A percentile compares a stretch with the other conserved stretches of the same genome.
Conservation (phyloP, 2,329 filamentous ascomycete species). For the Diaporthe vexans region DNA sequence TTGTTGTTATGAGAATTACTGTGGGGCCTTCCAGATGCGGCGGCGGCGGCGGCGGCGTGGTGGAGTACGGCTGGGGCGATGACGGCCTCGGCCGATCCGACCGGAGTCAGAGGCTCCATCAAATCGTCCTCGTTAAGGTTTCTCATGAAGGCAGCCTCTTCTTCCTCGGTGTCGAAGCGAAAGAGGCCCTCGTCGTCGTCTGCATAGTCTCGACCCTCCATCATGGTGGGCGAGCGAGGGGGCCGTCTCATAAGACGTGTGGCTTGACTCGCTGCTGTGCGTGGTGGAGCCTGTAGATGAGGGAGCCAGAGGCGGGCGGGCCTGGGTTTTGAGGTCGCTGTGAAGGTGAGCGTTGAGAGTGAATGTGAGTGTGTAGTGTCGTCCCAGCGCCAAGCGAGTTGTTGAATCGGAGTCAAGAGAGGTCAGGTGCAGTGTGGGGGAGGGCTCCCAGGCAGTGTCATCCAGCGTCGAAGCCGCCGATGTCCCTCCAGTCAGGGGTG, state of each 20-base stretch:
- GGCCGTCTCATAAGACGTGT: conserved; percentile 28
- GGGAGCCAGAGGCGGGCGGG: not conserved
- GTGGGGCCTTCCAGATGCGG: conserved; percentile 37
- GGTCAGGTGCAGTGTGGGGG: conserved; percentile 13
- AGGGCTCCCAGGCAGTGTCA: conserved; percentile 16
- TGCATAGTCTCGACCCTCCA: conserved; percentile 38
- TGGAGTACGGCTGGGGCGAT: conserved; percentile 25
- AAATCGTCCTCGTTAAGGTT: conserved; percentile 31
- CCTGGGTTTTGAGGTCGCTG: not conserved
- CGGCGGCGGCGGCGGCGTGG: conserved; percentile 5
- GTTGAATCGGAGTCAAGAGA: conserved; percentile 16
- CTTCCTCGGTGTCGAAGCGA: conserved; percentile 39
- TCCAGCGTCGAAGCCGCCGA: conserved; percentile 9
- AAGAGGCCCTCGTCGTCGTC: conserved; percentile 38
- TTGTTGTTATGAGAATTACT: conserved; percentile 14
- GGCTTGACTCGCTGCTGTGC: not conserved
- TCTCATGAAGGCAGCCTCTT: conserved; percentile 35
- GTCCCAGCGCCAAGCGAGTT: not conserved
- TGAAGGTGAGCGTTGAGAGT: not conserved
- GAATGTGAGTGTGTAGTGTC: not conserved
- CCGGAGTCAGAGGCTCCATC: conserved; percentile 36
- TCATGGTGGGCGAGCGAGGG: conserved; percentile 33
- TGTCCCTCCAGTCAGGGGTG: conserved; percentile 12
- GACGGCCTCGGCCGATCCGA: conserved; percentile 33
- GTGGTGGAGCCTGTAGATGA: not conserved